Conservation (phyloP, 805 yeast species). For the Candida wancherniae region DNA sequence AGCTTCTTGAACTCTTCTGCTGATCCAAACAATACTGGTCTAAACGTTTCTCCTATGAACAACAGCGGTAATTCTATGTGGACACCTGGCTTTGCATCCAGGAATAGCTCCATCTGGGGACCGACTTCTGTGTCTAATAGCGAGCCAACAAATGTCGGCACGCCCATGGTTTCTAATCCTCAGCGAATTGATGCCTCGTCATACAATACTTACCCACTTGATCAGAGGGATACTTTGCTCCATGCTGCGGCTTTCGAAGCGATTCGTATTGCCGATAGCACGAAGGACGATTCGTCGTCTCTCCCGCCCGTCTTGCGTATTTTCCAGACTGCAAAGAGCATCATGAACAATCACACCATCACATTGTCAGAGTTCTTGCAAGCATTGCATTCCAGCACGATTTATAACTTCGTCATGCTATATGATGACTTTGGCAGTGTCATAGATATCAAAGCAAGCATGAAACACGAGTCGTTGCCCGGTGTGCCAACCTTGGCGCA, state of each 20-base stretch:
- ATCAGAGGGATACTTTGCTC: conserved; percentile 1
- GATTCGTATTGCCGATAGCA: conserved; percentile 29
- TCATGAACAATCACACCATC: conserved; percentile 24
- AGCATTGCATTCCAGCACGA: conserved; percentile 11
- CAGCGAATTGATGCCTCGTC: not conserved
- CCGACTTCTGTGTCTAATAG: not conserved
- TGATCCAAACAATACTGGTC: conserved; percentile 27
- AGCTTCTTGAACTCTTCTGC: no score
- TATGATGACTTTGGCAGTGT: conserved; percentile 46
- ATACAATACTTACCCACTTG: not conserved
- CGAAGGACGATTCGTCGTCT: conserved; percentile 34
- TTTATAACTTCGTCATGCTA: conserved; percentile 36
- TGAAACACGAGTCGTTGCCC: conserved; percentile 7
- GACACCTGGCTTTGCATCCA: conserved; percentile 3
- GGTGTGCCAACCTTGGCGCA: no score
- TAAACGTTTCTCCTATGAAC: no score
- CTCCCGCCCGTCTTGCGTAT: conserved; percentile 31
- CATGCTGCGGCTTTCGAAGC: conserved; percentile 36
- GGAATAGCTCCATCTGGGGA: conserved; percentile 9
- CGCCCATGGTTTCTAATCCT: no score
- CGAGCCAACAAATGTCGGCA: conserved; percentile 2
- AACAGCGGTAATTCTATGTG: conserved; percentile 4
- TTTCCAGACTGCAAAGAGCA: conserved; percentile 27
- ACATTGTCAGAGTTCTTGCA: conserved; percentile 30
- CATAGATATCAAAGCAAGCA: conserved; percentile 29